Conservation (phyloP, 306 rosid species). For the Herpetospermum pedunculosum region DNA sequence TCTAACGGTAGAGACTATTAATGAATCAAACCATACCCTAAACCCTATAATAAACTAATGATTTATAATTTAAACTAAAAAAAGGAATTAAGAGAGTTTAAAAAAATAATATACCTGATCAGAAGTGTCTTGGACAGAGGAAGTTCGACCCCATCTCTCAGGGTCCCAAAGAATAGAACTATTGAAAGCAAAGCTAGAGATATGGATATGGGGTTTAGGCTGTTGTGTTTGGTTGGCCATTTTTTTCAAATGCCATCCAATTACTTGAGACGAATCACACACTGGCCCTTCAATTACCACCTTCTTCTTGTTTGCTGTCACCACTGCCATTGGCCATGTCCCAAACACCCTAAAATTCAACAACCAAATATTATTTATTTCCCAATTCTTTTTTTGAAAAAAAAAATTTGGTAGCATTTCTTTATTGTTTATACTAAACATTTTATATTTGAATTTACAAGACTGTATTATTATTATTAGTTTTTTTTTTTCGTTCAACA, state of each 20-base stretch:
- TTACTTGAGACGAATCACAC: slow-evolving; percentile 77
- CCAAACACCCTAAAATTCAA: slow-evolving; percentile 60
- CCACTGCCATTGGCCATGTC: slow-evolving; percentile 78
- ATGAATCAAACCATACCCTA: no score
- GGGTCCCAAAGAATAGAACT: slow-evolving; percentile 95
- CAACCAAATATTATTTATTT: background rate
- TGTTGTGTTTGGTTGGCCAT: slow-evolving; percentile 50
- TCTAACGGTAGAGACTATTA: no score
- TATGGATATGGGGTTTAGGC: slow-evolving; percentile 49
- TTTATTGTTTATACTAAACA: background rate
- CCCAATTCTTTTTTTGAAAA: no score
- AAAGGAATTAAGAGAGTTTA: no score
- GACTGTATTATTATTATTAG: no score
- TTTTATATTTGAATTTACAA: no score
- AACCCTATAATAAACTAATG: no score
- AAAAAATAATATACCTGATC: slow-evolving; percentile 74
- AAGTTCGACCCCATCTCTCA: slow-evolving; percentile 96
- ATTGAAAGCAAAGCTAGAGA: slow-evolving; percentile 85
- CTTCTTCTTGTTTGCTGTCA: slow-evolving; percentile 47
- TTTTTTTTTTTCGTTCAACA: no score
- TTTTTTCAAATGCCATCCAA: slow-evolving; percentile 79
- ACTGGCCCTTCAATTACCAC: slow-evolving; percentile 85
- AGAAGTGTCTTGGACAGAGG: slow-evolving; percentile 64
- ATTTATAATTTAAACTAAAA: no score
- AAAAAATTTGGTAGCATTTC: no score